Percentiles rank a stretch among this genome's conserved stretches.
phyloP scores from a whole-genome alignment of 495 filamentous ascomycete species.

The Neurospora sp. region DNA sequence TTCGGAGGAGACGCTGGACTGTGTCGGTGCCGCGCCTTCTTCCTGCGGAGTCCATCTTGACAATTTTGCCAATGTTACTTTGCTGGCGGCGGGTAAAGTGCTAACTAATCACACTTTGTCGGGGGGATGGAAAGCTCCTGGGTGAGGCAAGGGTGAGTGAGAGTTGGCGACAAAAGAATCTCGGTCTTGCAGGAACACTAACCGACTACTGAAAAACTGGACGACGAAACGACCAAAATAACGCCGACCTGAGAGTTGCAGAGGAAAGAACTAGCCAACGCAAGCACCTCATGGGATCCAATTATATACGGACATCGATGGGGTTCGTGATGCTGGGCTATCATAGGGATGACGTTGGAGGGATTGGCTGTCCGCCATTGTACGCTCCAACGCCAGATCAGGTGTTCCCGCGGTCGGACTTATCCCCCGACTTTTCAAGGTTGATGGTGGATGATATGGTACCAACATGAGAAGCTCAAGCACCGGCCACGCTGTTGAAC shows the following conservation, averaged over 20 bases:
- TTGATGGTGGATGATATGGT: too few species aligned
- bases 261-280: neutral
- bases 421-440: too few species aligned
- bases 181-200: neutral
- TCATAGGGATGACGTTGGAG: neutral
- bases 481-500: neutral
- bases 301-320: neutral
- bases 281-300: neutral
- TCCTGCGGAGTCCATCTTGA: neutral
- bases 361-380: neutral
- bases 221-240: neutral
- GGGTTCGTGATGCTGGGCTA: neutral
- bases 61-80: neutral
- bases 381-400: neutral
- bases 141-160: neutral
- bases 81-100: neutral
- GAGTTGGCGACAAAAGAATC: neutral
- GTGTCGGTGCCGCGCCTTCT: neutral
- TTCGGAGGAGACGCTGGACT: constrained; percentile 3
- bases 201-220: neutral
- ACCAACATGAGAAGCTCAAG: neutral
- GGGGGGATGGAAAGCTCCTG: neutral
- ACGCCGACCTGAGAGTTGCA: neutral
- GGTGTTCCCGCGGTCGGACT: too few species aligned
- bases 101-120: neutral